Percentiles rank a stretch among this genome's conserved stretches.
These are phyloP conservation scores for Auriscalpium vulgare DNA, from an alignment of 768 basidiomycete genomes.

Conservation along the genomic window DNA sequence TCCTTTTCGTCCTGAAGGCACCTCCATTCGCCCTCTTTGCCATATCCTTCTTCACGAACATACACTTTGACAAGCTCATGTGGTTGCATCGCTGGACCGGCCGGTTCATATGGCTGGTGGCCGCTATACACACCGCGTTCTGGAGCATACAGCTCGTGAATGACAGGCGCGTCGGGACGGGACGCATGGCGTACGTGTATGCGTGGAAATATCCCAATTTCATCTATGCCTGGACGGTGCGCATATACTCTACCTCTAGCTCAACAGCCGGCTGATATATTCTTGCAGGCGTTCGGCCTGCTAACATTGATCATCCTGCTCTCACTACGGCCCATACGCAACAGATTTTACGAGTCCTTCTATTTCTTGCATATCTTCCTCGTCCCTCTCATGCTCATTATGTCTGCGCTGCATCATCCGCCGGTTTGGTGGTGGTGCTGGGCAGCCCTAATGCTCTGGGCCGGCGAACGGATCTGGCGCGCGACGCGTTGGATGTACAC, in stretches of 20 bases:
- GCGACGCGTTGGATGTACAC: slow-evolving; percentile 45
- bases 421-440: slow-evolving; percentile 63
- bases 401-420: slow-evolving; percentile 62
- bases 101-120: slow-evolving; percentile 58
- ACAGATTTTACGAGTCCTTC: slow-evolving; percentile 53
- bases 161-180: slow-evolving; percentile 38
- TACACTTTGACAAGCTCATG: slow-evolving; percentile 72
- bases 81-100: slow-evolving; percentile 68
- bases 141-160: slow-evolving; percentile 62
- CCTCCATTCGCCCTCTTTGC: slow-evolving; percentile 69
- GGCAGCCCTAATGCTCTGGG: slow-evolving; percentile 54
- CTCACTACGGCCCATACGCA: slow-evolving; percentile 44
- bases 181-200: slow-evolving; percentile 36
- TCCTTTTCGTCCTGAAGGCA: slow-evolving; percentile 63
- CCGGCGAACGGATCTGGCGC: slow-evolving; percentile 52
- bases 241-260: slow-evolving; percentile 14
- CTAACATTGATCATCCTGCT: slow-evolving; percentile 46
- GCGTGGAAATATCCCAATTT: slow-evolving; percentile 57
- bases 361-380: slow-evolving; percentile 58
- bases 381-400: slow-evolving; percentile 51
- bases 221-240: slow-evolving; percentile 51
- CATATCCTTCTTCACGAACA: slow-evolving; percentile 47
- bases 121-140: slow-evolving; percentile 48
- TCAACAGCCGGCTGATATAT: neutral
- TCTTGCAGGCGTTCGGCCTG: slow-evolving; percentile 43